Base-by-base conservation (phyloP, 1,139 yeast genomes). In the Groenewaldozyma sp. region DNA sequence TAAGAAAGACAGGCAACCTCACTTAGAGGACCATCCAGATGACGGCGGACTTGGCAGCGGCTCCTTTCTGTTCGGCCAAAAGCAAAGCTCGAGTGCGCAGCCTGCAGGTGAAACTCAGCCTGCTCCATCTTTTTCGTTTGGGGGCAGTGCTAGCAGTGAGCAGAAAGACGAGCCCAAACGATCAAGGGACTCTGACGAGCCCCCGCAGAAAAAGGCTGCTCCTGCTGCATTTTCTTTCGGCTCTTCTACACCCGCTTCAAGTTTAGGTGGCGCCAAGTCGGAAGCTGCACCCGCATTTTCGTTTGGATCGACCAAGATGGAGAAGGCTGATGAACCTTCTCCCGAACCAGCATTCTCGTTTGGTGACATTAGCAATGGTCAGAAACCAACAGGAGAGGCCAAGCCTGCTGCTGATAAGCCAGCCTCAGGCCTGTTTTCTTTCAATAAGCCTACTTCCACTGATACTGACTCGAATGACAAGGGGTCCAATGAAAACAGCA, bases 231-330 rank as follows among this genome's bases (percentile, higher is more conserved):
- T 38, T 11, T n/a, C 39, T 24, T 36, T 36, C 21, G 40, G 38
- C 3, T 11, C 37, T 7, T 18, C 47, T 3, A 32, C 37, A 16
- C 24, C 43, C 3, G 26, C 46, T 9, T 31, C 43, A 13, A 38
- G 38, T 35, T 3, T 41, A 19, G 40, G 40, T 28, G 39, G 39
- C 20, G 34, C 40, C 2, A 34, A 21, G 20, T 19, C 34, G 3
- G 41, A 28, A 24, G 28, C 24, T 5, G 35, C 37, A n/a, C 24
- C 41, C 4, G 27, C 24, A 16, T 36, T 36, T 31, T 19, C 38
- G 10, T 34, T 38, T 28, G 41, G 38, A n/a, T 9, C 21, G 13
- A 35, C 20, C 13, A 24, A 38, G 18, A 14, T 31, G 13, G 28
- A 24, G 20, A 14, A 22, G 7, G 28, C 20, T n/a, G 19, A 6